Conservation (phyloP, 257 asterid genomes). For the Ajuga chamaepitys region DNA sequence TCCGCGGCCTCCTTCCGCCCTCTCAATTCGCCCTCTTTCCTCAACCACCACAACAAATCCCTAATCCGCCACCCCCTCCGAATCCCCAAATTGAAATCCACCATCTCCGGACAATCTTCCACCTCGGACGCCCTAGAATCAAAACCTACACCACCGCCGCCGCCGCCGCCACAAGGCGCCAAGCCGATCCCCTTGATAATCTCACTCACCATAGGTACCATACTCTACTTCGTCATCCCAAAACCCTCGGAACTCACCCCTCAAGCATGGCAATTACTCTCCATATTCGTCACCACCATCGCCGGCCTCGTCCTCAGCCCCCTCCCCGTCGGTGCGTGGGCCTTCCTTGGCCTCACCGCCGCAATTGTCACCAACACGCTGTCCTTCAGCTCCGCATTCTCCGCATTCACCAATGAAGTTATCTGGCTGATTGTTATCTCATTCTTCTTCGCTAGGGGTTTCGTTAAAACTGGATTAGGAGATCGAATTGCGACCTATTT, state of each 20-base stretch:
- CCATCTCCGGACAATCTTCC: constrained; percentile 12
- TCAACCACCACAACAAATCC: constrained; percentile 16
- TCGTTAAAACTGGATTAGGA: constrained; percentile 81
- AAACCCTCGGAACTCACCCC: constrained; percentile 55
- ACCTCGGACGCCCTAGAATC: constrained; percentile 14
- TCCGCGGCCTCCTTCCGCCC: constrained; percentile 29
- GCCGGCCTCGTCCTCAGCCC: constrained; percentile 84
- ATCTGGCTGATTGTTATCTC: constrained; percentile 89
- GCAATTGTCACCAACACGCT: constrained; percentile 56
- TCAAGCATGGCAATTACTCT: constrained; percentile 78
- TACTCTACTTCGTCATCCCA: constrained; percentile 50
- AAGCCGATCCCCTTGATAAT: constrained; percentile 48
- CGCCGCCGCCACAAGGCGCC: constrained; percentile 39
- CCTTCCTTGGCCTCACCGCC: constrained; percentile 72
- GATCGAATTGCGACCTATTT: constrained; percentile 80
- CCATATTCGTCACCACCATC: constrained; percentile 73
- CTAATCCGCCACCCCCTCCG: constrained; percentile 15
- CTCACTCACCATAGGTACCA: constrained; percentile 49
- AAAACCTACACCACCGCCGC: neutral
- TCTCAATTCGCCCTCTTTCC: neutral
- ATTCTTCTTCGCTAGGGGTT: constrained; percentile 88
- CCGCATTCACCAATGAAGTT: constrained; percentile 74
- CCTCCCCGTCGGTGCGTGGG: constrained; percentile 92
- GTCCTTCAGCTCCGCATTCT: constrained; percentile 52
- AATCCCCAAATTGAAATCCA: constrained; percentile 2